Evolutionary conservation across 2,329 filamentous ascomycete species (phyloP), one percentile per base, ranked within the genome.

Genomic region (Fusarium mundagurra): DNA sequence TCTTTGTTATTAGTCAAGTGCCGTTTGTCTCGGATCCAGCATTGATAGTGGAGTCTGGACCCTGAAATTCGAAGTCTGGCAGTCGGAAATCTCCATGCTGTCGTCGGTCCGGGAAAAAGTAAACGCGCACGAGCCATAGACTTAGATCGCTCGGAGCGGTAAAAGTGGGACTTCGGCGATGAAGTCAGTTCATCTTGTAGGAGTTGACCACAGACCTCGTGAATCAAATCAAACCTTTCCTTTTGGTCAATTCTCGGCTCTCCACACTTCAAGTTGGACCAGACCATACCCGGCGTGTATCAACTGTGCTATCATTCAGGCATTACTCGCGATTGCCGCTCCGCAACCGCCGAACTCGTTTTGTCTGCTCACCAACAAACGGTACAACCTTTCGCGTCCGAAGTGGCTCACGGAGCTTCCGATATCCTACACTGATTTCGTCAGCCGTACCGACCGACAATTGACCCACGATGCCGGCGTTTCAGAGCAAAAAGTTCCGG

Each of bases 401-500:
- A 38, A 53, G 31, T 50, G 43, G 38, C 65, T 59, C 61, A 64
- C 65, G 61, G 69, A 63, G 65, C 62, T 59, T 41, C 69, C 69
- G 66, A 58, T 20, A 50, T 36, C 50, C 31, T 45, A 36, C 27
- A 36, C 53, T 48, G 62, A 41, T 41, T 33, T 17, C 45, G 45
- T 43, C 62, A 61, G 60, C 62, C 50, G 39, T 69, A 45, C 59
- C 61, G 53, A 55, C 33, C 27, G 41, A 8, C 27, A n/a, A 61
- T 31, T 43, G 53, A 45, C 41, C 67, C 62, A 77, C 67, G 48
- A 83, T 83, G 81, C 78, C 80, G 58, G 76, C 77, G 91, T 96
- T 96, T 80, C 88, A 86, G 72, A 89, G 85, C 73, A 94, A 94
- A 77, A 92, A 91, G 71, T 97, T 92, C 83, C 92, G 91, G 72